Conservation (phyloP, 1,284 basidiomycete genomes). For the Butyriboletus appendiculatus region DNA sequence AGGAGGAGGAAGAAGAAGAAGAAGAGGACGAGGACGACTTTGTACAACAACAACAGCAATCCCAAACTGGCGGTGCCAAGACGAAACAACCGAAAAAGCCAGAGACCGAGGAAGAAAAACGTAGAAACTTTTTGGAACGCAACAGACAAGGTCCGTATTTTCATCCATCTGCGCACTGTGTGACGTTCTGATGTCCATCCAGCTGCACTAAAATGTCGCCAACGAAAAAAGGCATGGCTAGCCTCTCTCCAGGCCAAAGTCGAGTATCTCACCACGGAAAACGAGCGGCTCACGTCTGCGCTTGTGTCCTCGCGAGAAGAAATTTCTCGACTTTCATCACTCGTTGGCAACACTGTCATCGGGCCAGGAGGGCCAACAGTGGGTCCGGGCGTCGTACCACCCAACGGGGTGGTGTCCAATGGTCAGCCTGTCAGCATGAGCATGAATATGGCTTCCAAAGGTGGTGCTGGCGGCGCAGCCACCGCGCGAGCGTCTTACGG, state of each 20-base stretch:
- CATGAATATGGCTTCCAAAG: conserved; percentile 42
- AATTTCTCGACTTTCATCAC: conserved; percentile 71
- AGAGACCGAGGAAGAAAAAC: conserved; percentile 95
- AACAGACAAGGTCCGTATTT: conserved; percentile 83
- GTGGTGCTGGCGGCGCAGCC: conserved; percentile 21
- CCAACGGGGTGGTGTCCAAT: conserved; percentile 33
- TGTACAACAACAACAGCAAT: conserved; percentile 27
- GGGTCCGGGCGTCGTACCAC: conserved; percentile 30
- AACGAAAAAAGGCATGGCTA: conserved; percentile 98
- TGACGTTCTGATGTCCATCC: conserved; percentile 11
- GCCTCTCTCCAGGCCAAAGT: conserved; percentile 91
- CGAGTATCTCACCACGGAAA: conserved; percentile 88
- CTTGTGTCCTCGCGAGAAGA: conserved; percentile 80
- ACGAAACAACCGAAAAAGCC: conserved; percentile 58
- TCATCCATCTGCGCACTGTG: background rate
- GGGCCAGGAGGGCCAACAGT: conserved; percentile 36
- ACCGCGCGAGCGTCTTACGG: conserved; percentile 35
- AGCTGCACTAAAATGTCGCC: conserved; percentile 98
- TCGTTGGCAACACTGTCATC: conserved; percentile 66
- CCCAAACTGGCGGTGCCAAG: conserved; percentile 32
- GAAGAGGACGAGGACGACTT: conserved; percentile 51
- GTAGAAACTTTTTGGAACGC: conserved; percentile 91
- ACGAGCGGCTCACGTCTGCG: conserved; percentile 84
- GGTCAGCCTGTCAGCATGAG: conserved; percentile 46
- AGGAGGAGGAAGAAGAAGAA: conserved; percentile 53